phyloP scores from a whole-genome alignment of 2,329 filamentous ascomycete species.

The Diaporthe vaccinii region DNA sequence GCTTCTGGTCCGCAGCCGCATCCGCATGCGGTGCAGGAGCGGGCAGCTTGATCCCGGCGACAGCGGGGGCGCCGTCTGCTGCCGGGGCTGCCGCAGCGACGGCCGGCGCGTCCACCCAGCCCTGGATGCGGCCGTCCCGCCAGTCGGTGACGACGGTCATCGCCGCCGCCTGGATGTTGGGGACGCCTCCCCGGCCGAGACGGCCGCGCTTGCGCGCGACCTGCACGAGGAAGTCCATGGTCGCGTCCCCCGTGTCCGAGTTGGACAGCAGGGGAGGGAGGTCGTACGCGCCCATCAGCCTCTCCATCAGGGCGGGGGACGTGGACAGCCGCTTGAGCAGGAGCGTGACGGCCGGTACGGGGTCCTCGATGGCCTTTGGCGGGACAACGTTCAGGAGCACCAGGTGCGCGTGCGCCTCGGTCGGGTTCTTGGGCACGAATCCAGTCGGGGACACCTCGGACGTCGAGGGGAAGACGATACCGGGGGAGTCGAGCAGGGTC shows the following conservation, averaged over 20 bases:
- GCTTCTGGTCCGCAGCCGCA: constrained; percentile 77
- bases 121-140: constrained; percentile 94
- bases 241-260: constrained; percentile 78
- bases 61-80: constrained; percentile 36
- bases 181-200: constrained; percentile 88
- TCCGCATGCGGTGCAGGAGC: constrained; percentile 59
- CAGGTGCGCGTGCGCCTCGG: constrained; percentile 84
- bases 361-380: constrained; percentile 94
- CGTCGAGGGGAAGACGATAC: constrained; percentile 90
- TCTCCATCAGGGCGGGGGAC: constrained; percentile 80
- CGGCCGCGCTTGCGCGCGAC: constrained; percentile 94
- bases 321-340: constrained; percentile 85
- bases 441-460: constrained; percentile 53
- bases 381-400: constrained; percentile 92
- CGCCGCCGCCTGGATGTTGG: constrained; percentile 88
- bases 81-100: constrained; percentile 48
- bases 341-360: constrained; percentile 86
- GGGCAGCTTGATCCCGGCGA: constrained; percentile 41
- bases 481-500: constrained; percentile 92
- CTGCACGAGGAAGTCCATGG: constrained; percentile 93
- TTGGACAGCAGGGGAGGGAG: constrained; percentile 81
- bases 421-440: constrained; percentile 70
- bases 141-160: constrained; percentile 97
- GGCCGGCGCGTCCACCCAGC: constrained; percentile 85
- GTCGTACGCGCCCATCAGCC: constrained; percentile 86